These are phyloP conservation scores for Pistacia vera DNA, from an alignment of 345 rosid genomes.

Conservation along the genomic window DNA sequence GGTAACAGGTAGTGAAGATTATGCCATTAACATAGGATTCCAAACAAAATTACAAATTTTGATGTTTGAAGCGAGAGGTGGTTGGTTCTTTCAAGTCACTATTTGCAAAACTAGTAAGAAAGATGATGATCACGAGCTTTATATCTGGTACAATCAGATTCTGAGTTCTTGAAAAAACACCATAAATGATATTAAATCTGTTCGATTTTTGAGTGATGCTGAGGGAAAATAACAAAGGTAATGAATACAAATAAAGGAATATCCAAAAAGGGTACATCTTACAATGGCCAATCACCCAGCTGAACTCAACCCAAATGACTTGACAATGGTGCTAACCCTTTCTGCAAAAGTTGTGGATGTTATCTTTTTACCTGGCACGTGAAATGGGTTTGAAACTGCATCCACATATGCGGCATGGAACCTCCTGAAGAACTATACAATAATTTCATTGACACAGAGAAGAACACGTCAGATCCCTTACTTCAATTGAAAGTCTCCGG, in stretches of 20 bases:
- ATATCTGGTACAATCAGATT: slow-evolving; percentile 4
- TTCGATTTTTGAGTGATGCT: slow-evolving; percentile 6
- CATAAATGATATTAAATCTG: slow-evolving; percentile 8
- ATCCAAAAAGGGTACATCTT: slow-evolving; percentile 11
- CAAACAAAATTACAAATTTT: not conserved
- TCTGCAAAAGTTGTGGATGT: slow-evolving; percentile 86
- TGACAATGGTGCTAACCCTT: slow-evolving; percentile 77
- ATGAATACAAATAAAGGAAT: slow-evolving; percentile 6
- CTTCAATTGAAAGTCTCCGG: too few species aligned
- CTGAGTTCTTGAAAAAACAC: not conserved
- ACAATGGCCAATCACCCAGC: slow-evolving; percentile 33
- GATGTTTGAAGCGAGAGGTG: not conserved
- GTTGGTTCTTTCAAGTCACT: too few species aligned
- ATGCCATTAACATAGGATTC: not conserved
- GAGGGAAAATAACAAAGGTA: not conserved
- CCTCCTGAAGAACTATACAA: slow-evolving; percentile 71
- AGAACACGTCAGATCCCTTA: slow-evolving; percentile 8
- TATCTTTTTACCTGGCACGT: slow-evolving; percentile 93
- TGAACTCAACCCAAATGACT: slow-evolving; percentile 78
- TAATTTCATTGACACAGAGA: slow-evolving; percentile 2
- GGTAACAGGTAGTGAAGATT: too few species aligned
- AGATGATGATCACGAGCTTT: not conserved
- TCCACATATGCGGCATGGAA: slow-evolving; percentile 97
- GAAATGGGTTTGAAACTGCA: slow-evolving; percentile 94
- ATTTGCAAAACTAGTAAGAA: not conserved